phyloP scores from a whole-genome alignment of 2,329 filamentous ascomycete genomes.

The Calonectria multiphialidica region DNA sequence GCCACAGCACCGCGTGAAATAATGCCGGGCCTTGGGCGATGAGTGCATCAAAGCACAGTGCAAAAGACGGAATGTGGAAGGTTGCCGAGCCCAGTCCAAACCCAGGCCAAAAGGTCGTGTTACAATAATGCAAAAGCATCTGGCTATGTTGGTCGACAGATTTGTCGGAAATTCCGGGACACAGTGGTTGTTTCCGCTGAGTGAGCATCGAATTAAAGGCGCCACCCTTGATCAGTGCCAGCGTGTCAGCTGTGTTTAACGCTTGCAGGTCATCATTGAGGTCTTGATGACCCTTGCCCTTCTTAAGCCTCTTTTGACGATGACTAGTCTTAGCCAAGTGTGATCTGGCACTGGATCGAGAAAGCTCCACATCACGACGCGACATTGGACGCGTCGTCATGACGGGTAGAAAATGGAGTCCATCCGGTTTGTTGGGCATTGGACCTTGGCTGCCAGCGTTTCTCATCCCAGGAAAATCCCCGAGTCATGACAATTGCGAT shows the following conservation, averaged over 20 bases:
- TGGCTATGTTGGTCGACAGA: neutral
- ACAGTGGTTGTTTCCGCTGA: neutral
- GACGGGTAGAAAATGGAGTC: neutral
- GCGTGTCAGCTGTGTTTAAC: neutral
- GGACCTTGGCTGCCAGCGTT: too few species aligned
- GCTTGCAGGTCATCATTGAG: neutral
- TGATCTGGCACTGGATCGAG: neutral
- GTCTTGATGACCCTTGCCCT: neutral
- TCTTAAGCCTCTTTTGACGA: neutral
- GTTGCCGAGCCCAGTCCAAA: neutral
- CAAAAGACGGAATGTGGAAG: neutral
- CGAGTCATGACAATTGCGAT: neutral
- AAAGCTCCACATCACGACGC: neutral
- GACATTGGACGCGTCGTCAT: neutral
- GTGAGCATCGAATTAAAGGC: neutral
- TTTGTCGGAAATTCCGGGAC: neutral
- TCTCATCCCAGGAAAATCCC: neutral
- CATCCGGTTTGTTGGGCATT: neutral
- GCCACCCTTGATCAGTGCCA: neutral
- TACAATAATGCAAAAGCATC: neutral
- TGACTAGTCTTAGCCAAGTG: neutral
- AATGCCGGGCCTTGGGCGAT: neutral
- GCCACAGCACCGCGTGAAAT: neutral
- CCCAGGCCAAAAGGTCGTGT: neutral
- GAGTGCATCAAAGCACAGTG: neutral